Base-by-base conservation (phyloP, 192 early-diverging fungal species). In the Rhizophagus prolifer region DNA sequence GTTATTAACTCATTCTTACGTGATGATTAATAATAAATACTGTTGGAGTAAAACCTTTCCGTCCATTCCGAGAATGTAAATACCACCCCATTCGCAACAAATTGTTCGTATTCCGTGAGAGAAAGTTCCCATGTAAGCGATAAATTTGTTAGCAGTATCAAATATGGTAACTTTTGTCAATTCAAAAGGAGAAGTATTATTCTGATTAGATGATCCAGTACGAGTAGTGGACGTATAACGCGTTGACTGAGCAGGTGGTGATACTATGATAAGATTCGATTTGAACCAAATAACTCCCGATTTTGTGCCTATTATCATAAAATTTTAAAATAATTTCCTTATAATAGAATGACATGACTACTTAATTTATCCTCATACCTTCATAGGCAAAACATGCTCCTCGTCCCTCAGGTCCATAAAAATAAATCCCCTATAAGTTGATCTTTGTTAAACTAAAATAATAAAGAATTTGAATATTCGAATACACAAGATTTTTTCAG, bases 311-410 rank as follows among this genome's bases (percentile, higher is more conserved):
- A 78, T 34, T 34, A 34, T 34, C 31, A 4, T 64, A n/a, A 80
- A 1, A 82, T 77, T 4, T 81, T 75, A 63, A 84, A 74, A 38
- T 79, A 71, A 67, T 82, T 70, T 21, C 83, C 82, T 10, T 75
- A 54, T 76, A 54, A 8, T 23, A 85, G 59, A 46, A 82, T 85
- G 54, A 80, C 74, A 64, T 89, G 21, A 21, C 10, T 25, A 67
- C 13, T 65, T 28, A 59, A 38, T 59, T 13, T 50, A 38, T 31
- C 31, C 31, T 31, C 36, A 38, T 81, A 82, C 83, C 90, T 61
- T 97, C 95, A 78, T 96, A 96, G 8, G 92, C 93, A 82, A 94
- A 96, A 77, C 95, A 97, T 6, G 94, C 91, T 4, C 96, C 96
- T 36, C 95, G 88, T 12, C 97, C 97, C n/a, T 96, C 94, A 1